Base-by-base conservation (phyloP, 192 early-diverging fungal species). In the Gaertneriomyces sp. region DNA sequence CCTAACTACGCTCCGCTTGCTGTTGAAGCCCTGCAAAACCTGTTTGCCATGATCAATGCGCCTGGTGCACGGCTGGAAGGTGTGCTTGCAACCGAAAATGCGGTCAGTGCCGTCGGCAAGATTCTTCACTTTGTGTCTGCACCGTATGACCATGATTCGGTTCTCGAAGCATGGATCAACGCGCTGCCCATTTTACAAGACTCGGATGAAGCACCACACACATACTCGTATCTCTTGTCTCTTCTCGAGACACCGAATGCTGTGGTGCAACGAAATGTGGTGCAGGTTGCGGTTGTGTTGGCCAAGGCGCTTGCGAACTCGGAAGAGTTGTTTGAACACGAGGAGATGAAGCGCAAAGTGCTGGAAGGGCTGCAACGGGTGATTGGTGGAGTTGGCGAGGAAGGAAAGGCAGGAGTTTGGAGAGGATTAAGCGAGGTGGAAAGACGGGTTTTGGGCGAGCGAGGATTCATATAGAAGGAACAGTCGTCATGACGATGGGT, bases 41-140 rank as follows among this genome's bases (percentile, higher is more conserved):
- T 98, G 52, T 85, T 96, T 62, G 83, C 79, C 49, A 68, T 85
- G 17, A 82, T 94, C 64, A 81, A 87, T 60, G 74, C 71, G 5
- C 71, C 83, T 12, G 83, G 83, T 39, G 74, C 94, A 7, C 83
- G 91, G 16, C 73, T 83, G 6, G 93, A 90, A 38, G 93, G 91
- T 61, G 68, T 94, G 8, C 85, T 87, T 70, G 93, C 91, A 6
- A 95, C 93, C 0, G 97, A 99, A 76, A 99, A 98, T 66, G 88
- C 88, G 12, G 81, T 96, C 14, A 82, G 93, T n/a, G 93, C 96
- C 5, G 70, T 98, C 44, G 89, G 89, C 60, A 98, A 97, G 80
- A 90, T 96, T 53, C 73, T 54, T 50, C 50, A 64, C 39, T 53
- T 55, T 58, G 38, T 63, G 25, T 6, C 55, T 20, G 65, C 59